Evolutionary conservation across 768 basidiomycete genomes (phyloP).

Genomic region (Boletus insuetus): DNA sequence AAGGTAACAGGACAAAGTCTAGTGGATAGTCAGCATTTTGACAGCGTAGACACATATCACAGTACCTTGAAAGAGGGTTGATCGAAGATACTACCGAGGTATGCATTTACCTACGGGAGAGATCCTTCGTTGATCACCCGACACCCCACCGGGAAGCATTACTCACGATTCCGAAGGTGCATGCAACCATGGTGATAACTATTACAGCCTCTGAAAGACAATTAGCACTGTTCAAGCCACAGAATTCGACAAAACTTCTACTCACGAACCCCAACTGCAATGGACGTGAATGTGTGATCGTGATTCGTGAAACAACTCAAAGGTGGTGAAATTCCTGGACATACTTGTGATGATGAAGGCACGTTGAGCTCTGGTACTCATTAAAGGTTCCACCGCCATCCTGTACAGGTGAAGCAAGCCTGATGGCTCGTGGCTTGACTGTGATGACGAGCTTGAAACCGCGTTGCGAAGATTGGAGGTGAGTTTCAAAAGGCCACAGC

Average conservation of each 20-base stretch:
- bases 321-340: constrained; percentile 21
- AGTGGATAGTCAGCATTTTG: constrained; percentile 10
- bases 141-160: not conserved
- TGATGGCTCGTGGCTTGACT: constrained; percentile 9
- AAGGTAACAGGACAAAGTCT: constrained; percentile 84
- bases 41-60: not conserved
- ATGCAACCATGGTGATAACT: constrained; percentile 71
- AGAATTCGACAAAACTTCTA: constrained; percentile 14
- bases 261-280: constrained; percentile 59
- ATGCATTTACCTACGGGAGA: constrained; percentile 47
- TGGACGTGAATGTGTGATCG: constrained; percentile 3
- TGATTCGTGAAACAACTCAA: constrained; percentile 5
- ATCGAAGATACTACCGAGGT: constrained; percentile 19
- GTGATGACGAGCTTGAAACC: constrained; percentile 7
- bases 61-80: constrained; percentile 51
- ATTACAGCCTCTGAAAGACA: constrained; percentile 60
- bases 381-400: constrained; percentile 71
- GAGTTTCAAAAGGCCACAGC: not conserved
- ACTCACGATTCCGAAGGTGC: constrained; percentile 65
- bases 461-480: not conserved
- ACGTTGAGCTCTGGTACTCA: constrained; percentile 70
- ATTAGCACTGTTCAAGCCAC: not conserved
- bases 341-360: constrained; percentile 71
- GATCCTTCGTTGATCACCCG: not conserved
- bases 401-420: constrained; percentile 18